Percentiles rank a stretch among this genome's conserved stretches.
Evolutionary conservation across 2,329 filamentous ascomycete genomes (phyloP).

Genomic region (Plectosphaerella plurivora): DNA sequence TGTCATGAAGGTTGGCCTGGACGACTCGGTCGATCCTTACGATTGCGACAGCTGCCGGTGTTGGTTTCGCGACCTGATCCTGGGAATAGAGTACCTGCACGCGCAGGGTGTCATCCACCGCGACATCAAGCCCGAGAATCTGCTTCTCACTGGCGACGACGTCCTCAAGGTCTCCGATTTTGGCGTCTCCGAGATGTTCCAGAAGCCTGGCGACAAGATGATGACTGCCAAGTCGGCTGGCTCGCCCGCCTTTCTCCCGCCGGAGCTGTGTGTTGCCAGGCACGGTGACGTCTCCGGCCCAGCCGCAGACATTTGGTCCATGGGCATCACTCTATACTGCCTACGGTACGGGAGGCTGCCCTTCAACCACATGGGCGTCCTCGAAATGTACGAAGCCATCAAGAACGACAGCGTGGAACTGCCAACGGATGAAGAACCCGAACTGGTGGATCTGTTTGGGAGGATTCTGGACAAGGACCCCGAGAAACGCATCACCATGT

Average conservation of each 20-base stretch:
- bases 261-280: conserved; percentile 81
- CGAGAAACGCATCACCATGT: conserved; percentile 75
- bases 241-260: conserved; percentile 89
- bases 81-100: conserved; percentile 95
- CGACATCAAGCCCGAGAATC: conserved; percentile 97
- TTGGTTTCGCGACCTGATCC: conserved; percentile 92
- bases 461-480: conserved; percentile 82
- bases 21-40: conserved; percentile 78
- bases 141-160: conserved; percentile 83
- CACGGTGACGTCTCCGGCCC: conserved; percentile 85
- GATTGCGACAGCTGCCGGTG: conserved; percentile 74
- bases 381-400: conserved; percentile 90
- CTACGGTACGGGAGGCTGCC: conserved; percentile 84
- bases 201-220: conserved; percentile 73
- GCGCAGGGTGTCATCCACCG: conserved; percentile 91
- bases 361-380: conserved; percentile 72
- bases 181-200: conserved; percentile 98
- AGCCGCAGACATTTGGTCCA: conserved; percentile 95
- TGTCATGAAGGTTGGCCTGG: conserved; percentile 92
- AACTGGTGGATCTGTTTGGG: conserved; percentile 70
- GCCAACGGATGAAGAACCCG: conserved; percentile 57
- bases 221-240: conserved; percentile 88
- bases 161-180: conserved; percentile 98
- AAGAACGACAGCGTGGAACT: conserved; percentile 62
- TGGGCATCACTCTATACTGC: conserved; percentile 94